A percentile compares a stretch with the other conserved stretches of the same genome.
phyloP scores from a whole-genome alignment of 2,329 filamentous ascomycete species.

The Botrytis squamosa region DNA sequence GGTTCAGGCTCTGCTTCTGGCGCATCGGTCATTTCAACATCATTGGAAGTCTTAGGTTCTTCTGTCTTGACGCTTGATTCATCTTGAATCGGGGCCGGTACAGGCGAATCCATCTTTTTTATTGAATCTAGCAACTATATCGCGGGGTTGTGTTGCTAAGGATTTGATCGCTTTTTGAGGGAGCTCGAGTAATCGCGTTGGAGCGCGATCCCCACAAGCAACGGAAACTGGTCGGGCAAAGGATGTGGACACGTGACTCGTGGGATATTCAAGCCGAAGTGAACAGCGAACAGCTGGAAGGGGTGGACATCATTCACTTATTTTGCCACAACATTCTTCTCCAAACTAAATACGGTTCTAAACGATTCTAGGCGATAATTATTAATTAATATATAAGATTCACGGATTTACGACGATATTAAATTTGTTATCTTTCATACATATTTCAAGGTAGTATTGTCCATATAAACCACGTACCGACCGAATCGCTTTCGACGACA shows the following conservation, averaged over 20 bases:
- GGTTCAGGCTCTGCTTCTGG: slow-evolving; percentile 6
- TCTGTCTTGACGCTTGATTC: slow-evolving; percentile 10
- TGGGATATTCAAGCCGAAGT: neutral
- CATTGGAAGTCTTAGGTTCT: slow-evolving; percentile 10
- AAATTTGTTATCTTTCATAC: too few relatives aligned
- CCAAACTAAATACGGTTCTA: neutral
- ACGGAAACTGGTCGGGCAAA: neutral
- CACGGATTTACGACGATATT: neutral
- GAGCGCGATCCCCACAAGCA: slow-evolving; percentile 15
- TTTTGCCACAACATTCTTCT: neutral
- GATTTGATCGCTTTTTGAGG: slow-evolving; percentile 3
- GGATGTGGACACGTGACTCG: neutral
- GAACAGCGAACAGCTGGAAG: neutral
- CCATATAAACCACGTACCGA: neutral
- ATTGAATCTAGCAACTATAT: slow-evolving; percentile 14
- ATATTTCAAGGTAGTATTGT: neutral
- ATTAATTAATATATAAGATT: neutral
- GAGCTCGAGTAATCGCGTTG: slow-evolving; percentile 22
- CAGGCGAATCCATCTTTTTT: slow-evolving; percentile 18
- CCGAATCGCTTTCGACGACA: neutral
- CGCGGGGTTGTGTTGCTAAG: slow-evolving; percentile 18
- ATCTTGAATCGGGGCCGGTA: neutral
- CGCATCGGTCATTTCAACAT: slow-evolving; percentile 17
- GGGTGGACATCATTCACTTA: neutral
- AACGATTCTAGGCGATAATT: neutral